Base-by-base conservation (phyloP, 2,329 filamentous ascomycete species). In the Emergomyces africanus region DNA sequence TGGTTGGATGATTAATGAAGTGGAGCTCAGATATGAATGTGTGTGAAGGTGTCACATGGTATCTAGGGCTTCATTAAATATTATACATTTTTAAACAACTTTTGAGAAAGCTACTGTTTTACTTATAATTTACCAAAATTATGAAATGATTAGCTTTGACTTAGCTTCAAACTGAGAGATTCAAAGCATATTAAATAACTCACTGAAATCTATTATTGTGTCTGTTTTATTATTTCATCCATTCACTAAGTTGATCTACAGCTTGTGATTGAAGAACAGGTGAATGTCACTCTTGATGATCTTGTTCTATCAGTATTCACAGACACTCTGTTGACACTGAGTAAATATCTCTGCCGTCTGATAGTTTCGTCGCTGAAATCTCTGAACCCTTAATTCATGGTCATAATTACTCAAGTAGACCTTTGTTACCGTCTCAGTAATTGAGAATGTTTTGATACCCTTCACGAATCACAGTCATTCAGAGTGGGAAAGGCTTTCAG, bases 171-270 rank as follows among this genome's bases (percentile, higher is more conserved):
- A 18, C 18, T 15, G 39, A 41, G 18, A n/a, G 14, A 41, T 41
- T 15, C 39, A 41, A 4, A 15, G 14, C 18, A 41, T 6, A n/a
- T 41, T 3, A n/a, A 15, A 42, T 57, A 23, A 15, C 56, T 60
- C 33, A 14, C 10, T 23, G n/a, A 33, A 28, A 8, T 25, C 37
- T 4, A 53, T 54, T 28, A 12, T 39, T 44, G 23, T 23, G n/a
- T 8, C 57, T 53, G 41, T n/a, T 44, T 10, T 30, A 54, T 53
- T 58, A 37, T 57, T 60, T 54, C 59, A 60, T 37, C 57, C 59
- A 37, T 60, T 54, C 54, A 60, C 54, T 28, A n/a, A n/a, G n/a
- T 57, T 60, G 46, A 30, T 57, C 23, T 60, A 54, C 41, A 57
- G 53, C 23, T 35, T 37, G 54, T 33, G 54, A 54, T 60, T 54